phyloP scores from a whole-genome alignment of 257 asterid genomes.

The Cruciata laevipes region DNA sequence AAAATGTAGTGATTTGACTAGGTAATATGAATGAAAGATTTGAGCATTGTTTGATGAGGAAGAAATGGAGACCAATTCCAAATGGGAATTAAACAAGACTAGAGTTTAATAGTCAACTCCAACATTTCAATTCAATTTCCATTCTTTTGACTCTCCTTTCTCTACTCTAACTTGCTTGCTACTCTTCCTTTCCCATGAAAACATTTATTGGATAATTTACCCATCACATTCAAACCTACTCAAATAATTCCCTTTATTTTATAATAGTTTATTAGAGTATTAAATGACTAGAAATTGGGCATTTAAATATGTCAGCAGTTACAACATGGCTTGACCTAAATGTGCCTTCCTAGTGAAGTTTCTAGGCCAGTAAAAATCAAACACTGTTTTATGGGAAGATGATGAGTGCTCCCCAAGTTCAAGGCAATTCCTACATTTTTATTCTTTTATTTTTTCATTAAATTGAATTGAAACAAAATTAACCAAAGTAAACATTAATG shows the following conservation, averaged over 20 bases:
- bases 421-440: slow-evolving; percentile 6
- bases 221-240: background rate
- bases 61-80: background rate
- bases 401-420: slow-evolving; percentile 14
- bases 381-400: background rate
- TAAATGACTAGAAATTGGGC: background rate
- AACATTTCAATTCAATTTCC: background rate
- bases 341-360: slow-evolving; percentile 2
- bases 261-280: background rate
- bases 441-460: background rate
- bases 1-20: background rate
- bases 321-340: slow-evolving; percentile 5
- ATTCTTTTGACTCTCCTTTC: background rate
- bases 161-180: slow-evolving; percentile 1
- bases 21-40: background rate
- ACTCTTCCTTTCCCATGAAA: background rate
- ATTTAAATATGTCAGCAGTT: slow-evolving; percentile 1
- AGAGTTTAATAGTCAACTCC: background rate
- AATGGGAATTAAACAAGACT: background rate
- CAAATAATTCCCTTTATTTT: background rate
- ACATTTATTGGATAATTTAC: background rate
- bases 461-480: too few species aligned
- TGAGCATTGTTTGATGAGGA: background rate
- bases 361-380: background rate
- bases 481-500: too few species aligned